phyloP scores from a whole-genome alignment of 2,329 filamentous ascomycete genomes.

The Stemphylium vesicarium region DNA sequence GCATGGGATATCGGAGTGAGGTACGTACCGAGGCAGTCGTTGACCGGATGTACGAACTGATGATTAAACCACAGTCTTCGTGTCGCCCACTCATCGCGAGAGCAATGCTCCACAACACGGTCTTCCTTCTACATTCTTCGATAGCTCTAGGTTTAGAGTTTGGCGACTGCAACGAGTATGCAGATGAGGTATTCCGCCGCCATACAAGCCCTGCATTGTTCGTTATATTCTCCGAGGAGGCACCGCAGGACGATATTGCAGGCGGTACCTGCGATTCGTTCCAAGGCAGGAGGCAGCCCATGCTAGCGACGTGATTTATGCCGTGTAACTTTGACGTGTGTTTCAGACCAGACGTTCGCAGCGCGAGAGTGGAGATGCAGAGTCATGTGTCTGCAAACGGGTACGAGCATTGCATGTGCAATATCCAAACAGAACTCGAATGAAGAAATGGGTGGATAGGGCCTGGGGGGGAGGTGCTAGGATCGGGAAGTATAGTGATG shows the following conservation, averaged over 20 bases:
- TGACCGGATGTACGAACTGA: not conserved
- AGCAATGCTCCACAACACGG: not conserved
- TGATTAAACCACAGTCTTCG: not conserved
- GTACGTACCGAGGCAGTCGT: constrained; percentile 2
- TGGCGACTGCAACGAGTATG: constrained; percentile 10
- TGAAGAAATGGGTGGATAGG: constrained; percentile 6
- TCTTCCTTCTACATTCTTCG: not conserved
- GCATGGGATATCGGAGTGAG: constrained; percentile 7
- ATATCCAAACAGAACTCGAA: constrained; percentile 18
- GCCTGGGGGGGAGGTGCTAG: constrained; percentile 2
- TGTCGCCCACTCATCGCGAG: not conserved
- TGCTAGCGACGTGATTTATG: constrained; percentile 5
- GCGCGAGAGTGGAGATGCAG: constrained; percentile 12
- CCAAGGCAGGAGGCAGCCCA: not conserved
- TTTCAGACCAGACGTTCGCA: constrained; percentile 23
- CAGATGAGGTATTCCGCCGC: constrained; percentile 7
- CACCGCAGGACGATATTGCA: constrained; percentile 12
- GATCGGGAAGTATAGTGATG: constrained; percentile 8
- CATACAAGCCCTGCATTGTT: constrained; percentile 13
- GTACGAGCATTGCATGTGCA: constrained; percentile 21
- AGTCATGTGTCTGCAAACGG: constrained; percentile 18
- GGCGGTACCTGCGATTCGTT: constrained; percentile 6
- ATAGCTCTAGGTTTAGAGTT: constrained; percentile 3
- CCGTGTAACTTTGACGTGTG: constrained; percentile 10
- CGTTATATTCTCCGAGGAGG: constrained; percentile 12